A percentile compares a stretch with the other conserved stretches of the same genome.
Conservation (phyloP, 768 basidiomycete genomes). For the Rhodotorula babjevae region DNA sequence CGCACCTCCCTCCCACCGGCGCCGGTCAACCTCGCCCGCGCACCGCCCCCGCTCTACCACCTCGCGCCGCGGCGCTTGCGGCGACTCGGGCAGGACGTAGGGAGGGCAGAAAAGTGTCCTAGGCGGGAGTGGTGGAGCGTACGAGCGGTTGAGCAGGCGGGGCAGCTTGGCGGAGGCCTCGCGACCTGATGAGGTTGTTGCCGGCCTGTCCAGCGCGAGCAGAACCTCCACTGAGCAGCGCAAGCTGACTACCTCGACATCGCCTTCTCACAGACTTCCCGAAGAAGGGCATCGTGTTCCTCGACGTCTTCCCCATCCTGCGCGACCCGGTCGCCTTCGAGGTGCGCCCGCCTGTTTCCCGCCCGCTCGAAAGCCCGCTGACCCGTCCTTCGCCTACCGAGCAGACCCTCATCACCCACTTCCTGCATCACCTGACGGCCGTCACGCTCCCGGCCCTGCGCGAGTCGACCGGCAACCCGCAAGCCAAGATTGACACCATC, state of each 20-base stretch:
- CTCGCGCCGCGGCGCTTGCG: too few species aligned
- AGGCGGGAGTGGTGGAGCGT: too few species aligned
- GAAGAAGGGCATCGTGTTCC: constrained; percentile 84
- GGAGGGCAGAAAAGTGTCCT: too few species aligned
- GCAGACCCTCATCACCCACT: constrained; percentile 67
- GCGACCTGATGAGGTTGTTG: too few species aligned
- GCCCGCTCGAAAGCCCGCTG: too few species aligned
- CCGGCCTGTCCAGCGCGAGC: too few species aligned
- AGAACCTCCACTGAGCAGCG: too few species aligned
- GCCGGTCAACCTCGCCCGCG: neutral
- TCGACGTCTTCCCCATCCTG: constrained; percentile 92
- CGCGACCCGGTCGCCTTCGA: constrained; percentile 81
- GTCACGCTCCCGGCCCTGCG: constrained; percentile 56
- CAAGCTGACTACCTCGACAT: neutral
- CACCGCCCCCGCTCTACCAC: neutral
- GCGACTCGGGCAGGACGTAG: too few species aligned
- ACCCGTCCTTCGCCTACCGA: too few species aligned
- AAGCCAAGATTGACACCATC: constrained; percentile 61
- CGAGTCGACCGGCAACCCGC: constrained; percentile 32
- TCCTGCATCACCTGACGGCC: constrained; percentile 77
- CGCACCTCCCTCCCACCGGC: neutral
- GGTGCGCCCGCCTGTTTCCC: constrained; percentile 47
- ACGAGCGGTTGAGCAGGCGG: too few species aligned
- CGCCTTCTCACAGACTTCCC: constrained; percentile 61
- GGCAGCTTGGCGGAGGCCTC: too few species aligned